Conservation (phyloP, 495 filamentous ascomycete genomes). For the Niebla homalea region DNA sequence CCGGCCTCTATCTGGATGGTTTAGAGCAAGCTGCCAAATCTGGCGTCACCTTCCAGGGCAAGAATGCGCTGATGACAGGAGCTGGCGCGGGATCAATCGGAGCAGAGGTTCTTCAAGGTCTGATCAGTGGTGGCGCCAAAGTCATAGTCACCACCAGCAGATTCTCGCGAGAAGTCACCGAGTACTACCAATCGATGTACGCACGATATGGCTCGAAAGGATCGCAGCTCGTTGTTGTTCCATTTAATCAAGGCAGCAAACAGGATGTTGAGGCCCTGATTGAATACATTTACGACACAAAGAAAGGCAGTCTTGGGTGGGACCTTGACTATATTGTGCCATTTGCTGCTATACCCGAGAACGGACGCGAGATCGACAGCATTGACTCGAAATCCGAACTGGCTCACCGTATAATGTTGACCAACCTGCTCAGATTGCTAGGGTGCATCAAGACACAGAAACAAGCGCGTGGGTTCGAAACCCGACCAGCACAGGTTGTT, state of each 20-base stretch:
- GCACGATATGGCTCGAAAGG: slow-evolving; percentile 82
- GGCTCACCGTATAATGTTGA: slow-evolving; percentile 98
- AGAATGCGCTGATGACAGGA: slow-evolving; percentile 96
- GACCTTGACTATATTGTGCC: slow-evolving; percentile 93
- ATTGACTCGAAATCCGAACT: slow-evolving; percentile 98
- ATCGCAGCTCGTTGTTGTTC: slow-evolving; percentile 92
- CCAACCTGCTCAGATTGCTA: slow-evolving; percentile 83
- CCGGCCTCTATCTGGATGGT: slow-evolving; percentile 79
- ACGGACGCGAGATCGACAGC: slow-evolving; percentile 92
- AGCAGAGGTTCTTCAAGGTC: slow-evolving; percentile 91
- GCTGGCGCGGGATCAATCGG: slow-evolving; percentile 96
- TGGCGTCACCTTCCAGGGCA: slow-evolving; percentile 84
- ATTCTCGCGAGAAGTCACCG: slow-evolving; percentile 93
- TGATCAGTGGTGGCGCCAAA: slow-evolving; percentile 92
- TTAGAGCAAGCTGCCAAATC: slow-evolving; percentile 74
- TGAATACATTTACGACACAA: slow-evolving; percentile 92
- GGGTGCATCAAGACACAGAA: slow-evolving; percentile 87
- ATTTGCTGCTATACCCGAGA: slow-evolving; percentile 95
- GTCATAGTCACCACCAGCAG: slow-evolving; percentile 92
- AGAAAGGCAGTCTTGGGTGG: slow-evolving; percentile 84
- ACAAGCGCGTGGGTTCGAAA: slow-evolving; percentile 73
- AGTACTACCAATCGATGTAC: slow-evolving; percentile 99
- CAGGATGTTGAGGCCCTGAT: slow-evolving; percentile 90
- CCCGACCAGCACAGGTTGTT: slow-evolving; percentile 90
- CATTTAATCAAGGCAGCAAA: slow-evolving; percentile 97